Evolutionary conservation across 2,329 filamentous ascomycete genomes (phyloP).

Genomic region (Colletotrichum tropicale): DNA sequence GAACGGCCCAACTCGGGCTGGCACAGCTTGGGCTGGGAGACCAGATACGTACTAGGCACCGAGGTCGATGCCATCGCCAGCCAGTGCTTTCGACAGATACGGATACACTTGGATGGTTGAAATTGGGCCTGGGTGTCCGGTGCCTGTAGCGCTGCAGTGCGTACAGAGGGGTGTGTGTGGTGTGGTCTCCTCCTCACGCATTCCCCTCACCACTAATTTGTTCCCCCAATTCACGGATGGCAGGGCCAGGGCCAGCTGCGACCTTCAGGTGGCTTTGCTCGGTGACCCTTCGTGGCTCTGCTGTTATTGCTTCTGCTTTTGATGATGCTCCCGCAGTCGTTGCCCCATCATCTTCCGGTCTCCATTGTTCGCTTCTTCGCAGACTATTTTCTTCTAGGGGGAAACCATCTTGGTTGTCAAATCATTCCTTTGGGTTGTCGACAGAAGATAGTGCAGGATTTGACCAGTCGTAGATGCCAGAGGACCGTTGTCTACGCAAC

Average conservation of each 20-base stretch:
- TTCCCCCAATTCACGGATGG: neutral
- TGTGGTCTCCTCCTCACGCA: neutral
- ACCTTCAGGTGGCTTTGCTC: slow-evolving; percentile 17
- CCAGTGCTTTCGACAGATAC: neutral
- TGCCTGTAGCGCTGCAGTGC: neutral
- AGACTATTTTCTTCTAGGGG: neutral
- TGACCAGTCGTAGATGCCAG: neutral
- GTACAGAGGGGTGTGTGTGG: neutral
- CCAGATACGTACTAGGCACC: neutral
- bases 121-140: neutral
- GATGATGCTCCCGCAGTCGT: neutral
- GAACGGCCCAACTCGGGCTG: slow-evolving; percentile 1
- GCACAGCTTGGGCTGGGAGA: neutral
- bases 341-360: neutral
- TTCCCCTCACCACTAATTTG: neutral
- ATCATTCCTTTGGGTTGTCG: neutral
- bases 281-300: neutral
- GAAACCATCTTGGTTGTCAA: neutral
- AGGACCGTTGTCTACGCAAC: neutral
- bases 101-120: neutral
- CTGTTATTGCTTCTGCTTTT: neutral
- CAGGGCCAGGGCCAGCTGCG: slow-evolving; percentile 9
- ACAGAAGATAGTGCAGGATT: neutral
- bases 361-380: neutral
- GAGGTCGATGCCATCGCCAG: neutral